Percentiles rank a stretch among this genome's conserved stretches.
phyloP scores from a whole-genome alignment of 73 alveolate genomes.

The Tetrahymena borealis region DNA sequence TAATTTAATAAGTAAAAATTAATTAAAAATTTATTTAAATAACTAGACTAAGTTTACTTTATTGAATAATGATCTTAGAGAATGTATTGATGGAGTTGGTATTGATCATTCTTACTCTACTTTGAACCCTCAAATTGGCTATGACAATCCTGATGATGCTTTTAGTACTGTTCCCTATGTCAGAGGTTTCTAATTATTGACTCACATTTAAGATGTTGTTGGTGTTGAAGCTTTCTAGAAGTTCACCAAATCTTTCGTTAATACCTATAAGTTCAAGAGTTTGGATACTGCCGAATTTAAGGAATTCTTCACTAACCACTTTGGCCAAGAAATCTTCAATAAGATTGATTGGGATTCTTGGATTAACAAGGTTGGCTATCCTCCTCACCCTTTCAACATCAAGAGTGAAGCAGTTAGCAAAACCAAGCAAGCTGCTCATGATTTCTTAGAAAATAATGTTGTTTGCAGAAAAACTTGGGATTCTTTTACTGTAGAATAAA shows the following conservation, averaged over 20 bases:
- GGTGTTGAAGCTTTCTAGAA: constrained; percentile 70
- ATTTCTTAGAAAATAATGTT: background rate
- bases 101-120: constrained; percentile 61
- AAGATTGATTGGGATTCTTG: constrained; percentile 81
- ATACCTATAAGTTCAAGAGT: constrained; percentile 19
- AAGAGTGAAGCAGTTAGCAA: background rate
- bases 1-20: background rate
- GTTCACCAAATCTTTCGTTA: constrained; percentile 60
- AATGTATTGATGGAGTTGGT: constrained; percentile 26
- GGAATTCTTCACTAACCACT: background rate
- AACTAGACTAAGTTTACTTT: background rate
- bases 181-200: constrained; percentile 88
- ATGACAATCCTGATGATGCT: constrained; percentile 95
- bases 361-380: constrained; percentile 67
- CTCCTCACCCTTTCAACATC: constrained; percentile 56
- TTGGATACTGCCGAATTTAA: background rate
- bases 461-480: background rate
- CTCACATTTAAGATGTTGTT: constrained; percentile 73
- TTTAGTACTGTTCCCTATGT: constrained; percentile 96
- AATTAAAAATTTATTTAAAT: background rate
- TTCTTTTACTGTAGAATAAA: background rate
- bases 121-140: constrained; percentile 70
- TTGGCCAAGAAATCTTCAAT: constrained; percentile 10
- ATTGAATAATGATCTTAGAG: background rate
- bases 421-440: background rate